Conservation (phyloP, 2,329 filamentous ascomycete genomes). For the Cryphonectria carpinicola region DNA sequence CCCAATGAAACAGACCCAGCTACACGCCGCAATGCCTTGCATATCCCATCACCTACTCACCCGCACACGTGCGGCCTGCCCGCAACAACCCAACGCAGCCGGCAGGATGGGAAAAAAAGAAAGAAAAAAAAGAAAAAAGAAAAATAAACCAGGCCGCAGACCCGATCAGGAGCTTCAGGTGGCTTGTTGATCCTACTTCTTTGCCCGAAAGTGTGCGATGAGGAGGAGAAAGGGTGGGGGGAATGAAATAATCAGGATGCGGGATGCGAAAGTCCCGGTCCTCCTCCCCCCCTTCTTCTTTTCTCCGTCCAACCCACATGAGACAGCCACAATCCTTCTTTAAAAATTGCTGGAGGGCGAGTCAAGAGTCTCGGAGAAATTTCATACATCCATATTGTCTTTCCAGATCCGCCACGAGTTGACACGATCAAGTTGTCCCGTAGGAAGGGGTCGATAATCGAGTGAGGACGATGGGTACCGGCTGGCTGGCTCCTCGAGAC, state of each 20-base stretch:
- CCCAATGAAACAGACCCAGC: background rate
- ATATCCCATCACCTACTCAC: background rate
- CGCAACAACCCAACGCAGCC: background rate
- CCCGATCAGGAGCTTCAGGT: background rate
- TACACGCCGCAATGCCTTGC: background rate
- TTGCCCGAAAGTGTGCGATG: background rate
- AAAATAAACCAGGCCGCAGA: background rate
- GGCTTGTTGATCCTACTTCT: background rate
- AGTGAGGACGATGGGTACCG: background rate
- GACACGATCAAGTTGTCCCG: background rate
- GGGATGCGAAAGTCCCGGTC: background rate
- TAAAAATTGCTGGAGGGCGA: background rate
- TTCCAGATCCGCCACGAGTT: background rate
- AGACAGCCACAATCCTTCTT: constrained; percentile 1
- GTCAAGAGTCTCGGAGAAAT: background rate
- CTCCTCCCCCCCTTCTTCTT: background rate
- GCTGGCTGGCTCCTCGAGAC: background rate
- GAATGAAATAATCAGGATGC: background rate
- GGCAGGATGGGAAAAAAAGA: background rate
- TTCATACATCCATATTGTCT: background rate
- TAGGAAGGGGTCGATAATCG: background rate
- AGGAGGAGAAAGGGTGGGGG: background rate
- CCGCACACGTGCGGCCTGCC: background rate
- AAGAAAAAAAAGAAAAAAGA: background rate
- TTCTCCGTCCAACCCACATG: background rate